Evolutionary conservation across 2,329 filamentous ascomycete species (phyloP).

Genomic region (Trichoderma sp.): DNA sequence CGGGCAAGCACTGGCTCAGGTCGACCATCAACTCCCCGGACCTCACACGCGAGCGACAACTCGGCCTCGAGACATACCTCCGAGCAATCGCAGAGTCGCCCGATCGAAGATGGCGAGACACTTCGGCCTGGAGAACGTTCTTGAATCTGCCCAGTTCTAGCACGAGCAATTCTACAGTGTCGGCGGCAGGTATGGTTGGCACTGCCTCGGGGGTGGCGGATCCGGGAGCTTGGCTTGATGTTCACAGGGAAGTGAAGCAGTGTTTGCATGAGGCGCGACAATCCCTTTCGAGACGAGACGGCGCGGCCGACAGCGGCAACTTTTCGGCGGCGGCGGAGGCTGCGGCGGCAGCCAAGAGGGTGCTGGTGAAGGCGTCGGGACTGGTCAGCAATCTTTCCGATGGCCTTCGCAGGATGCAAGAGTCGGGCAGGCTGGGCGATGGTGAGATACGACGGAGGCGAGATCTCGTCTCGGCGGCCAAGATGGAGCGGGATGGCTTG

Average conservation of each 20-base stretch:
- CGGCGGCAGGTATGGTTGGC: conserved; percentile 50
- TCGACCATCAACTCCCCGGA: conserved; percentile 70
- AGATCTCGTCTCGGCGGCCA: conserved; percentile 70
- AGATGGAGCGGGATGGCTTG: conserved; percentile 75
- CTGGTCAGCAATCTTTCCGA: conserved; percentile 67
- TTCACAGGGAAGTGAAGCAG: conserved; percentile 73
- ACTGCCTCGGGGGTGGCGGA: conserved; percentile 54
- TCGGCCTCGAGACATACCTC: conserved; percentile 71
- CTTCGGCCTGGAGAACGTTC: conserved; percentile 72
- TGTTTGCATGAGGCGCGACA: conserved; percentile 67
- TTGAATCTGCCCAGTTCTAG: conserved; percentile 66
- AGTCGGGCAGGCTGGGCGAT: conserved; percentile 64
- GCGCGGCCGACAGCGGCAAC: conserved; percentile 45
- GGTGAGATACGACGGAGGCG: conserved; percentile 73
- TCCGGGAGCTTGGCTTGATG: conserved; percentile 74
- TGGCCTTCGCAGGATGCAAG: conserved; percentile 63
- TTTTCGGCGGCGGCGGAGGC: conserved; percentile 60
- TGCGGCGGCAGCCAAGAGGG: conserved; percentile 73
- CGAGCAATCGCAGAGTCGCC: conserved; percentile 71
- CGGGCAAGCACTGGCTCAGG: conserved; percentile 76
- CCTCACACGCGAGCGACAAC: conserved; percentile 71
- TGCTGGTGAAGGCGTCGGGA: conserved; percentile 69
- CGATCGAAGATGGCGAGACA: conserved; percentile 77
- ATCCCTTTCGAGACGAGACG: conserved; percentile 69
- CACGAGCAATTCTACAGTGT: conserved; percentile 53